Percentiles rank a stretch among this genome's conserved stretches.
phyloP scores from a whole-genome alignment of 345 rosid genomes.

The Ricinus communis region DNA sequence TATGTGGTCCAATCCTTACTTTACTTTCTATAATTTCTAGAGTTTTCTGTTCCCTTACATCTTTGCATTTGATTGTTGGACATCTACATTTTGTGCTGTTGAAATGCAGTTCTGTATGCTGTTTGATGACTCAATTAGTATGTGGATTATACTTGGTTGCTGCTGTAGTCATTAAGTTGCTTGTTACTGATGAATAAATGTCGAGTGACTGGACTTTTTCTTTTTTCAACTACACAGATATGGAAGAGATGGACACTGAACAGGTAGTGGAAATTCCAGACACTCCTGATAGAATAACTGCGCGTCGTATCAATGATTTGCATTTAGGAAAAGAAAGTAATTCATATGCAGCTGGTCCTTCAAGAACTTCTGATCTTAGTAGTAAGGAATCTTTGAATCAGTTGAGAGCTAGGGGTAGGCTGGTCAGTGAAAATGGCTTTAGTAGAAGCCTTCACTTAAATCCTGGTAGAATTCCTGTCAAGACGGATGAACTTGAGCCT shows the following conservation, averaged over 20 bases:
- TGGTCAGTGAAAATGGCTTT: slow-evolving; percentile 31
- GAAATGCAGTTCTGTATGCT: neutral
- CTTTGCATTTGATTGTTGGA: neutral
- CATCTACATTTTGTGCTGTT: neutral
- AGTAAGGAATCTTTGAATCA: slow-evolving; percentile 36
- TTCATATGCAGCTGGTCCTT: slow-evolving; percentile 33
- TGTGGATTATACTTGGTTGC: neutral
- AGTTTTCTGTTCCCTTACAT: neutral
- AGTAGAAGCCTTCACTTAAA: slow-evolving; percentile 27
- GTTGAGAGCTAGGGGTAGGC: slow-evolving; percentile 28
- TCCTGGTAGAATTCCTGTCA: slow-evolving; percentile 30
- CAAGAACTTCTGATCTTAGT: slow-evolving; percentile 28
- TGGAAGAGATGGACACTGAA: slow-evolving; percentile 79
- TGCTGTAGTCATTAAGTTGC: neutral
- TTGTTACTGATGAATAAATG: neutral
- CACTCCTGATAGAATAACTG: slow-evolving; percentile 68
- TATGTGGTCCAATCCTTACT: neutral
- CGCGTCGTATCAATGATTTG: slow-evolving; percentile 20
- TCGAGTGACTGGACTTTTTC: neutral
- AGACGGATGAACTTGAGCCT: slow-evolving; percentile 29
- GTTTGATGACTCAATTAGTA: neutral
- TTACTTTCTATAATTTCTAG: neutral
- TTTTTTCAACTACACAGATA: slow-evolving; percentile 26
- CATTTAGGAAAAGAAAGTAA: slow-evolving; percentile 37
- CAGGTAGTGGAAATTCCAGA: slow-evolving; percentile 60